Base-by-base conservation (phyloP, 352 stramenopile species). In the Phytophthora ramorum region DNA sequence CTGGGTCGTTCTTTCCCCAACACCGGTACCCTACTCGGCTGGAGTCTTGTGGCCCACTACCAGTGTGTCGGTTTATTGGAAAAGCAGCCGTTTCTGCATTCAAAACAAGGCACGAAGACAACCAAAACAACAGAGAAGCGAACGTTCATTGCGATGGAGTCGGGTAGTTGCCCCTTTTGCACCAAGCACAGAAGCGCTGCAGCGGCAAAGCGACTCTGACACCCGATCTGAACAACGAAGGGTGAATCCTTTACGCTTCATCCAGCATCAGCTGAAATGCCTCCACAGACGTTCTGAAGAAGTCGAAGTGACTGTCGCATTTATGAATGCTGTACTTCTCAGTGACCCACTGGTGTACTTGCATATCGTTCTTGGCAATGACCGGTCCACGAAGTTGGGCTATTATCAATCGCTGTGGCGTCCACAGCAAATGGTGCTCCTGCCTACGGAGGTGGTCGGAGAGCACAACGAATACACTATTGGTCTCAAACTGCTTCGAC, bases 251-350 rank as follows among this genome's bases (percentile, higher is more conserved):
- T 65, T 65, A 14, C 55, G 26, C 2, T 58, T 26, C 12, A 72
- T 72, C 16, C 57, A 72, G 24, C 46, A 63, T 19, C 50, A 59
- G 19, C 58, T 72, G 50, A 46, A 63, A 37, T 45, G 51, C 8
- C 30, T 44, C 9, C 51, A 72, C 35, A n/a, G 50, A 13, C 64
- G 64, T 3, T 28, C 26, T 6, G 28, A 58, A 16, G 43, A 58
- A 17, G 51, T 74, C 4, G 55, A 69, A 26, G 54, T 49, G 1
- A 69, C 69, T 35, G 48, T 73, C n/a, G 57, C 66, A 0, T 71
- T 76, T 30, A 75, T 79, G 38, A 79, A 75, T 22, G 56, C 75
- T 22, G 63, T 76, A 0, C 14, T 66, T 8, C 71, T 77, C 59
- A 80, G 68, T n/a, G 68, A 77, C 30, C 72, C 63, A 20, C 9